Base-by-base conservation (phyloP, 116 monocot species). In the Trichopus zeylanicus region DNA sequence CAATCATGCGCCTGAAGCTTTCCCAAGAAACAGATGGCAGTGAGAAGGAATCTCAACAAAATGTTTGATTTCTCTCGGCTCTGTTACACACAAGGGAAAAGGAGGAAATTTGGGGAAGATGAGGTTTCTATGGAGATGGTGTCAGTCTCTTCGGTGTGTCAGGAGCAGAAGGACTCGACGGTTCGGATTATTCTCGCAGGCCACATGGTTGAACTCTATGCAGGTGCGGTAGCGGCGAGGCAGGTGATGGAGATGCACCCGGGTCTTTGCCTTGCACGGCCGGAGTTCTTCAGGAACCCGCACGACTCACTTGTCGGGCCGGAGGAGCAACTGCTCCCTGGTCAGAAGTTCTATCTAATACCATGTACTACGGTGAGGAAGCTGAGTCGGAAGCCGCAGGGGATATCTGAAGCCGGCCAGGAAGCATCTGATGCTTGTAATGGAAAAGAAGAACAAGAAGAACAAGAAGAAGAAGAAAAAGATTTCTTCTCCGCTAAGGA, bases 291-390 rank as follows among this genome's bases (percentile, higher is more conserved):
- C 57, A 58, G 20, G 35, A 53, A 29, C 38, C 70, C 70, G 1
- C 46, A 70, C 10, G 42, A 54, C 0, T 70, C 70, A 19, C 9
- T 71, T 0, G 56, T 71, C 5, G 31, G 57, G n/a, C 57, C 64
- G 15, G 38, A 33, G 7, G 71, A 64, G 16, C 35, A 28, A 31
- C 35, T 71, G 12, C 26, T 63, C n/a, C 71, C 70, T 0, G 61
- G 70, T 20, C 37, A 70, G 46, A 70, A 70, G 55, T 70, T 62
- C 52, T 70, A 62, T 26, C 21, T 62, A 3, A 53, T 70, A 12
- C 71, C 64, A 0, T 3, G 23, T 13, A 46, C 71, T 0, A 71
- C 71, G 0, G 12, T 64, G 26, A 29, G 15, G 20, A 71, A 64
- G 8, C 57, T 71, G 32, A 27, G 29, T 35, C 2, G 28, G 5